A percentile compares a stretch with the other conserved stretches of the same genome.
These are phyloP conservation scores for Graphilbum ipis-grandicollis DNA, from an alignment of 2,329 filamentous ascomycete species.

Conservation along the genomic window DNA sequence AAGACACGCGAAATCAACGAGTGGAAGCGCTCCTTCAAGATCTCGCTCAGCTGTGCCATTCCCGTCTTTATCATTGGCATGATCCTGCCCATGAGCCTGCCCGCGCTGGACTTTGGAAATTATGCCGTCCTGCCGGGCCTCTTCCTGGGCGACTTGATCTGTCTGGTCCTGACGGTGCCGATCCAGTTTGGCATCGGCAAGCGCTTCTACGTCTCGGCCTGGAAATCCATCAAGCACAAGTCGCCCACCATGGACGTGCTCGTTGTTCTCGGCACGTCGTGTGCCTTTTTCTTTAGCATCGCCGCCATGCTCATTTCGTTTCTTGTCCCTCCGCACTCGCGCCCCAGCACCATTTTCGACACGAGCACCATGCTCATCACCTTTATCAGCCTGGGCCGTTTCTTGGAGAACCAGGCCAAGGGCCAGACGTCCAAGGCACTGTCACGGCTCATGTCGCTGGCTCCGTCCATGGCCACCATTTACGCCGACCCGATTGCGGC, in stretches of 20 bases:
- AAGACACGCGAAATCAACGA: conserved; percentile 94
- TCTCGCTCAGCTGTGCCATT: conserved; percentile 65
- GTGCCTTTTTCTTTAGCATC: conserved; percentile 90
- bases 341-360: conserved; percentile 84
- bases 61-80: conserved; percentile 89
- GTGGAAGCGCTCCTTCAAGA: conserved; percentile 68
- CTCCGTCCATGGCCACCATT: conserved; percentile 92
- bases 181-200: conserved; percentile 93
- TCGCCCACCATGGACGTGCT: conserved; percentile 97
- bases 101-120: conserved; percentile 58
- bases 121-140: conserved; percentile 53
- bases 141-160: conserved; percentile 76
- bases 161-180: conserved; percentile 69
- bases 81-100: conserved; percentile 76
- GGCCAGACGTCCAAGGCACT: conserved; percentile 91
- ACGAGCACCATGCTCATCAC: conserved; percentile 98
- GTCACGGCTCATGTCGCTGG: conserved; percentile 85
- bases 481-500: conserved; percentile 89
- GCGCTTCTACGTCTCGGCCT: conserved; percentile 88
- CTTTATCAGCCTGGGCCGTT: conserved; percentile 82
- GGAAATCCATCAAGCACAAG: conserved; percentile 75
- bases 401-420: conserved; percentile 85
- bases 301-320: conserved; percentile 75
- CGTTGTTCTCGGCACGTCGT: conserved; percentile 81
- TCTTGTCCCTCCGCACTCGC: conserved; percentile 53